Evolutionary conservation across 176 grass and related monocot genomes (phyloP).

Genomic region (Triticum monococcum): DNA sequence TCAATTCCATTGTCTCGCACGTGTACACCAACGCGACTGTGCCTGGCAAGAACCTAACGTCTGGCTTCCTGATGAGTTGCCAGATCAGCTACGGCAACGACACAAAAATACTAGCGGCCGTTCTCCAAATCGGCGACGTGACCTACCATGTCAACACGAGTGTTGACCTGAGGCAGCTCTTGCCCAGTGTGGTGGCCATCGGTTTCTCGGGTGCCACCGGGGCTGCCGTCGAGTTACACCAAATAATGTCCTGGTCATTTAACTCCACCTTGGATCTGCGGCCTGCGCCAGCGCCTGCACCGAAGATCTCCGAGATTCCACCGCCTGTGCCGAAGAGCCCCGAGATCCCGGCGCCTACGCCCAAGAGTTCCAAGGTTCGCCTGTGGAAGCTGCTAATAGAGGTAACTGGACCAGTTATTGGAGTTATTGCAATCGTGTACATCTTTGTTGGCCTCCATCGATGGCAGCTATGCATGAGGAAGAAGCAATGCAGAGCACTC

Average conservation of each 20-base stretch:
- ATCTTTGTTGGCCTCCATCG: background rate
- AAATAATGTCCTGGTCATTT: background rate
- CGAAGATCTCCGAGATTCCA: too few species aligned
- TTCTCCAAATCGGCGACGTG: too few species aligned
- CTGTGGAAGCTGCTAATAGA: too few species aligned
- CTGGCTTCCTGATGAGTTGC: background rate
- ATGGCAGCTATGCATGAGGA: background rate
- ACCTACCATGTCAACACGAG: too few species aligned
- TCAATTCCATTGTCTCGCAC: background rate
- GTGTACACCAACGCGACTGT: background rate
- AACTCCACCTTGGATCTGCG: background rate
- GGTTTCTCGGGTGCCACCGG: constrained; percentile 34
- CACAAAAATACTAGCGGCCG: background rate
- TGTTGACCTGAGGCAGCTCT: too few species aligned
- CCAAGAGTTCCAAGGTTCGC: too few species aligned
- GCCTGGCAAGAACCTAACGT: background rate
- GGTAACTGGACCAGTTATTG: too few species aligned
- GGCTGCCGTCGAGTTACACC: fast-evolving
- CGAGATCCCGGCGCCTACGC: too few species aligned
- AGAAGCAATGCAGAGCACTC: background rate
- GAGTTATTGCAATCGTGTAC: too few species aligned
- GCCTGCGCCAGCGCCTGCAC: background rate
- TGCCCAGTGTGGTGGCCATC: background rate
- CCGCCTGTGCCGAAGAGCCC: too few species aligned
- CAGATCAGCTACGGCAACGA: background rate